Evolutionary conservation across 73 alveolate genomes (phyloP).

Genomic region (Symbiodinium natans): DNA sequence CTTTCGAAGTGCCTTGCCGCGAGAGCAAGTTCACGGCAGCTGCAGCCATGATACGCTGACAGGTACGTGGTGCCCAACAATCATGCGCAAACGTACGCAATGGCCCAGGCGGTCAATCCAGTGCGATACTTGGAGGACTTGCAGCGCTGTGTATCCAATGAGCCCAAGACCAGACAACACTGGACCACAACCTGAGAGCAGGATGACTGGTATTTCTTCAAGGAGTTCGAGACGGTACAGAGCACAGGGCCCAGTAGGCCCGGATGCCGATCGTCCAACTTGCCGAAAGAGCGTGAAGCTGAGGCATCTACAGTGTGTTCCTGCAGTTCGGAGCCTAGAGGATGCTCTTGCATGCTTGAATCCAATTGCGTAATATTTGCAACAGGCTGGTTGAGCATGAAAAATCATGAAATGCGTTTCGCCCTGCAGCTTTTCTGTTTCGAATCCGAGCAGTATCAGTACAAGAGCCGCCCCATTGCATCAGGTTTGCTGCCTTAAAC

Average conservation of each 20-base stretch:
- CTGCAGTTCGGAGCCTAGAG: too few species aligned
- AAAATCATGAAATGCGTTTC: too few species aligned
- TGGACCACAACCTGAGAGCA: not conserved
- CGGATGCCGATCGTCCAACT: too few species aligned
- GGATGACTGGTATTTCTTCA: constrained; percentile 74
- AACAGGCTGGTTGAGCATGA: too few species aligned
- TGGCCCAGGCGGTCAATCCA: constrained; percentile 41
- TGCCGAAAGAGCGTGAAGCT: too few species aligned
- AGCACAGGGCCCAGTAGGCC: not conserved
- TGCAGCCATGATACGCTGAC: not conserved
- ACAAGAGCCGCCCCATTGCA: not conserved
- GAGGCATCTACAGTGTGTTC: too few species aligned
- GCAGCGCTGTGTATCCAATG: not conserved
- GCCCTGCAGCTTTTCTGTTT: too few species aligned
- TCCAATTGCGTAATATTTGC: too few species aligned
- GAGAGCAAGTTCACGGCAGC: not conserved
- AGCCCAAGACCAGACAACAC: not conserved
- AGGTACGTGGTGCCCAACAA: constrained; percentile 57
- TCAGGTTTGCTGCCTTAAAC: constrained; percentile 44
- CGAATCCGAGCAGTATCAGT: too few species aligned
- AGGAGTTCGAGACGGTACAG: not conserved
- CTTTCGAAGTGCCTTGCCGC: not conserved
- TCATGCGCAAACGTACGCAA: not conserved
- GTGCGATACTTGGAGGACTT: constrained; percentile 18
- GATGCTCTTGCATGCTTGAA: too few species aligned